Percentiles rank a stretch among this genome's conserved stretches.
phyloP scores from a whole-genome alignment of 2,329 filamentous ascomycete species.

The Cryphonectria naterciae region DNA sequence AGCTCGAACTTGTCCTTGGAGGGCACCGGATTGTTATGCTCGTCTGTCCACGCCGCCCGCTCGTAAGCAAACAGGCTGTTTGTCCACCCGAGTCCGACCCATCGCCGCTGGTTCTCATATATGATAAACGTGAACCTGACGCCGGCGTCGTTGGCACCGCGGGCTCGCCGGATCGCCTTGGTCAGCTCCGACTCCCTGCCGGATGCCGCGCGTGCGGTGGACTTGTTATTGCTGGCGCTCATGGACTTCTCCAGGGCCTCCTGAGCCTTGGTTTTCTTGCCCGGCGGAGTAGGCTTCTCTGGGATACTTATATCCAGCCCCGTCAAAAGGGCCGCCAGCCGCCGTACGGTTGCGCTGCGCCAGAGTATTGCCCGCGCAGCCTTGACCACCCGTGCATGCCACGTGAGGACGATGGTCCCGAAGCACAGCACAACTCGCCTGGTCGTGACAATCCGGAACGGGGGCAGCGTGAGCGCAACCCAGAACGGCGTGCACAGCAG shows the following conservation, averaged over 20 bases:
- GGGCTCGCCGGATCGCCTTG: slow-evolving; percentile 46
- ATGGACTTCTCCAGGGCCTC: slow-evolving; percentile 37
- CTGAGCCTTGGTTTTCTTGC: slow-evolving; percentile 34
- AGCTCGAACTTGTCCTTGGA: slow-evolving; percentile 71
- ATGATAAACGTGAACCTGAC: slow-evolving; percentile 96
- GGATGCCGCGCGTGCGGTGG: slow-evolving; percentile 29
- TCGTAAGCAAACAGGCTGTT: slow-evolving; percentile 90
- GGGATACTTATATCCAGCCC: slow-evolving; percentile 69
- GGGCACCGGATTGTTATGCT: slow-evolving; percentile 83
- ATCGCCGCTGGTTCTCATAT: slow-evolving; percentile 94
- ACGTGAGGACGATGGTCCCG: slow-evolving; percentile 87
- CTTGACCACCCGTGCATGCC: slow-evolving; percentile 86
- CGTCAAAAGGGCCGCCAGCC: slow-evolving; percentile 72
- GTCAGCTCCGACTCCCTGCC: slow-evolving; percentile 51
- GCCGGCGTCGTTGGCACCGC: slow-evolving; percentile 67
- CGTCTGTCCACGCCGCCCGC: slow-evolving; percentile 89
- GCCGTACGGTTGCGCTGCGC: slow-evolving; percentile 78
- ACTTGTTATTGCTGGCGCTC: slow-evolving; percentile 52
- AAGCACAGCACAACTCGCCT: slow-evolving; percentile 80
- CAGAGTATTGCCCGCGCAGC: slow-evolving; percentile 88
- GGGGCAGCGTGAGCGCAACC: slow-evolving; percentile 80
- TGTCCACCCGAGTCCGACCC: slow-evolving; percentile 95
- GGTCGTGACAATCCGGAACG: slow-evolving; percentile 83
- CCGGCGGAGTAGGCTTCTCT: slow-evolving; percentile 22
- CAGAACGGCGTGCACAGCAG: slow-evolving; percentile 87